Conservation (phyloP, 352 stramenopile genomes). For the Phytophthora sp. region DNA sequence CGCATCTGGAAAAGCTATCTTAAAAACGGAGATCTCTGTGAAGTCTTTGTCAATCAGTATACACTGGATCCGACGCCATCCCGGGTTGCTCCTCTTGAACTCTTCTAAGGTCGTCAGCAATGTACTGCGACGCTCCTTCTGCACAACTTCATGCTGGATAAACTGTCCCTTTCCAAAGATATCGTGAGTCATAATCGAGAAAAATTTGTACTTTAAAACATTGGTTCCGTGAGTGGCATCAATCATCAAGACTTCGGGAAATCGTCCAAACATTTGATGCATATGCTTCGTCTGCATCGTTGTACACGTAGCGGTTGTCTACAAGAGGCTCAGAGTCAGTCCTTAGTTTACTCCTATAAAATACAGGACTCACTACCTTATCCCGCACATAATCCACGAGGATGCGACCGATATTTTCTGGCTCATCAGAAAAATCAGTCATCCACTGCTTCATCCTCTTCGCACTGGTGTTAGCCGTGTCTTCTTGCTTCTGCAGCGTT, state of each 20-base stretch:
- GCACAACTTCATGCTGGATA: not conserved
- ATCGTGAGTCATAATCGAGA: conserved; percentile 10
- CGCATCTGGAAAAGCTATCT: not conserved
- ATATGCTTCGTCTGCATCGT: conserved; percentile 19
- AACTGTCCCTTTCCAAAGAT: conserved; percentile 22
- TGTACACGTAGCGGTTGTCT: conserved; percentile 28
- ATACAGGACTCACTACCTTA: not conserved
- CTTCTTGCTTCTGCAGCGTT: conserved; percentile 1
- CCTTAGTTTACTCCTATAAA: not conserved
- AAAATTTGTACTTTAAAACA: not conserved
- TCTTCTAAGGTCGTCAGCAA: not conserved
- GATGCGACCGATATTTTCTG: conserved; percentile 23
- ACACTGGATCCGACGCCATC: not conserved
- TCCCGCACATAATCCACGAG: conserved; percentile 3
- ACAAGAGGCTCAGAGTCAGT: not conserved
- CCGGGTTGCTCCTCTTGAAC: not conserved
- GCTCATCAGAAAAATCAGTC: conserved; percentile 18
- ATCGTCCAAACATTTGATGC: conserved; percentile 5
- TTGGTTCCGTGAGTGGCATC: conserved; percentile 34
- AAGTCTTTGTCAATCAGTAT: not conserved
- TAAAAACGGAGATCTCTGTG: not conserved
- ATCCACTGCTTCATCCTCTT: conserved; percentile 11
- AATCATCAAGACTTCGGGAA: conserved; percentile 29
- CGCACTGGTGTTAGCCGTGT: not conserved
- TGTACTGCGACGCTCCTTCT: not conserved